phyloP scores from a whole-genome alignment of 495 filamentous ascomycete genomes.

The Talaromyces adpressus region DNA sequence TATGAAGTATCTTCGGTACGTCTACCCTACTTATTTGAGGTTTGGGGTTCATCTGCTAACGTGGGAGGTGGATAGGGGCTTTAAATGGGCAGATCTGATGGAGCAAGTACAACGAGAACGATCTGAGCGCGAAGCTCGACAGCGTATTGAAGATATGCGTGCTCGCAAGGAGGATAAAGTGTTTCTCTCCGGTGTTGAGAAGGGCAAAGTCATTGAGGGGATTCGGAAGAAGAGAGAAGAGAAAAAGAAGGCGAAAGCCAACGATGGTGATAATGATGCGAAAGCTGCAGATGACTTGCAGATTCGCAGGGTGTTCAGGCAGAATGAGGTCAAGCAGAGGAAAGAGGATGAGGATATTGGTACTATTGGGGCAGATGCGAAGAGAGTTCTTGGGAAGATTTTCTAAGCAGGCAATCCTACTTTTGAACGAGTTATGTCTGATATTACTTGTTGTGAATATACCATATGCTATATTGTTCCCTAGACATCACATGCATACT shows the following conservation, averaged over 20 bases:
- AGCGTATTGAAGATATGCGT: slow-evolving; percentile 73
- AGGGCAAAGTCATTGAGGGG: slow-evolving; percentile 67
- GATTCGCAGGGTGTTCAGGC: slow-evolving; percentile 62
- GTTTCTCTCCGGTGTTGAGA: slow-evolving; percentile 76
- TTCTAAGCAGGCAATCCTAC: slow-evolving; percentile 34
- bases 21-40: not conserved
- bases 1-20: slow-evolving; percentile 61
- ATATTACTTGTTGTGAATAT: not conserved
- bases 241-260: slow-evolving; percentile 42
- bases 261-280: slow-evolving; percentile 9
- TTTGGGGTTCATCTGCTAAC: not conserved
- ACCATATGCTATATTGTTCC: not conserved
- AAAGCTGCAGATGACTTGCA: slow-evolving; percentile 16
- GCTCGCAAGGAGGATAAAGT: slow-evolving; percentile 76
- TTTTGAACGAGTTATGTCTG: not conserved
- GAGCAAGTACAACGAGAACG: slow-evolving; percentile 72
- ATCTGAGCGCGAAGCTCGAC: slow-evolving; percentile 68
- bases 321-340: slow-evolving; percentile 51
- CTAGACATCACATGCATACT: not conserved
- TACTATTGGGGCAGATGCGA: slow-evolving; percentile 57
- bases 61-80: slow-evolving; percentile 36
- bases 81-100: slow-evolving; percentile 68
- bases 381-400: slow-evolving; percentile 74
- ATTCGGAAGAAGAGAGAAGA: slow-evolving; percentile 59
- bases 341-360: slow-evolving; percentile 33